Evolutionary conservation across 2,329 filamentous ascomycete species (phyloP).

Genomic region (Polytolypa hystricis): DNA sequence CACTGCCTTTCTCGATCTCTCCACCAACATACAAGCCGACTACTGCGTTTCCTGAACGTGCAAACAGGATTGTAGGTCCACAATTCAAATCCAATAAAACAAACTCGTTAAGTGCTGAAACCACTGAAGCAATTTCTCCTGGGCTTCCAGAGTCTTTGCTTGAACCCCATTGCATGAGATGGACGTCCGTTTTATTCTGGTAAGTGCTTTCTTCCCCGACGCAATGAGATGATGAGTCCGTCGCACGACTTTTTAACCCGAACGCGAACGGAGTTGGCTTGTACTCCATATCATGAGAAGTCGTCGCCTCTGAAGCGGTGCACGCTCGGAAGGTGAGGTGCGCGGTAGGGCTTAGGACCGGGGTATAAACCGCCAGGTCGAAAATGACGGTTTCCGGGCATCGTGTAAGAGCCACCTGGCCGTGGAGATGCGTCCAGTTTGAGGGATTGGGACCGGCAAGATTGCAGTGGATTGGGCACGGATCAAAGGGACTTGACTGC

Average conservation of each 20-base stretch:
- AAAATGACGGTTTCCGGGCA: slow-evolving; percentile 8
- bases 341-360: not conserved
- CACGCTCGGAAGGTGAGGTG: slow-evolving; percentile 7
- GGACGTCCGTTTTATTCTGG: not conserved
- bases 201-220: not conserved
- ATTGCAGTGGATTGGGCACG: not conserved
- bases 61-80: slow-evolving; percentile 7
- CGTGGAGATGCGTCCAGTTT: slow-evolving; percentile 7
- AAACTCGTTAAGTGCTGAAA: not conserved
- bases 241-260: not conserved
- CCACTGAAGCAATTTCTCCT: not conserved
- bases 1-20: slow-evolving; percentile 4
- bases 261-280: not conserved
- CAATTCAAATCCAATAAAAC: slow-evolving; percentile 1
- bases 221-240: not conserved
- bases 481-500: too few relatives aligned
- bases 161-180: not conserved
- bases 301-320: not conserved
- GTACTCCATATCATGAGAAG: not conserved
- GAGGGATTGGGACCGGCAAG: slow-evolving; percentile 4
- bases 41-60: slow-evolving; percentile 5
- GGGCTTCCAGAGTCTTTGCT: not conserved
- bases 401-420: not conserved
- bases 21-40: slow-evolving; percentile 8
- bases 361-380: slow-evolving; percentile 8